Base-by-base conservation (phyloP, 164 flowering plant genomes). In the Amborella trichopoda region DNA sequence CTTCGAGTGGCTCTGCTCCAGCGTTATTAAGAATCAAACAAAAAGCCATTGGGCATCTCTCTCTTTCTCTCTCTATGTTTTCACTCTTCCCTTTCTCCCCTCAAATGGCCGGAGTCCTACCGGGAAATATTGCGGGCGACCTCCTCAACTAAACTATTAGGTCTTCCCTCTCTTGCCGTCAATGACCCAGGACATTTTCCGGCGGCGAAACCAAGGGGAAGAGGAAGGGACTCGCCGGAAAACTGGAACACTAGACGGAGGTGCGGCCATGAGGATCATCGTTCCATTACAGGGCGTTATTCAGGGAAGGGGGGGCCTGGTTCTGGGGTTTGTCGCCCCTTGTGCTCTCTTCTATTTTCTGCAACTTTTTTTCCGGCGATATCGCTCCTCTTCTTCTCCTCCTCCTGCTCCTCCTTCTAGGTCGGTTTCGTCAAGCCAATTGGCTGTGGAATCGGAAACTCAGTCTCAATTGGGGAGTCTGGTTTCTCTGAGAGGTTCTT, bases 231-330 rank as follows among this genome's bases (percentile, higher is more conserved):
- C 28, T 66, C 33, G 54, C 17, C 28, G 36, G 13, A 18, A 20
- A 34, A 12, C 26, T 3, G 5, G 2, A 5, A 12, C 12, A 17
- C 16, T 2, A 14, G 75, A 72, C 11, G 70, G 70, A 5, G 61
- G 63, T 5, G 58, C 91, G 28, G 90, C 72, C 57, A 91, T 91
- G 98, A 76, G 98, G 55, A 67, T 91, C 3, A 81, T 91, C 13
- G 96, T 91, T 5, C 98, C 98, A 18, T 57, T 87, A 46, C 98
- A 91, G 57, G 96, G 98, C 0, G 72, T 91, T 6, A 96, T 82
- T 9, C 93, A 88, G 47, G 94, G 96, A 18, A 49, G 93, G 5
- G 90, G 98, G 2, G 98, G 98, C n/a, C 69, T 91, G 5, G 50
- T 91, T 4, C 37, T 87, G 6, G 96, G 96, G 49, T 81, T 95